Evolutionary conservation across 1,284 basidiomycete genomes (phyloP).

Genomic region (Sutorius eximius): DNA sequence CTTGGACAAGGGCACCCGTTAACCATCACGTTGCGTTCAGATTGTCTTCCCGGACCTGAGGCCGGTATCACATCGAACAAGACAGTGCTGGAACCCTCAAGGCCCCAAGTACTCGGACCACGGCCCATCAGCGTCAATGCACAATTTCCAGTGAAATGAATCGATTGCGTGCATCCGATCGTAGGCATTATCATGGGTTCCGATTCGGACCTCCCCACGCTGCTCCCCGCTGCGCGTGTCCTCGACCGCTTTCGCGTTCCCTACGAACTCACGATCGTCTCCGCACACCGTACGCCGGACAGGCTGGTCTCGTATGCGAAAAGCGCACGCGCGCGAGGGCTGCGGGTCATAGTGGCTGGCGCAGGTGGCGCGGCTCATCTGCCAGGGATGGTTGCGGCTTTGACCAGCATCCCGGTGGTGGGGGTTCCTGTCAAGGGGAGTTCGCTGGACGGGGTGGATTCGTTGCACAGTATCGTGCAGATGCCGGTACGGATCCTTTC

Average conservation of each 20-base stretch:
- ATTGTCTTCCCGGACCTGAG: too few species aligned
- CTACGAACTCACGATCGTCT: conserved; percentile 95
- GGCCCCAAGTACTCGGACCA: too few species aligned
- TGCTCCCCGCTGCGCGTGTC: conserved; percentile 87
- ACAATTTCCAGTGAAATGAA: too few species aligned
- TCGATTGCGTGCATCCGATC: conserved; percentile 74
- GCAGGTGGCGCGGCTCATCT: conserved; percentile 97
- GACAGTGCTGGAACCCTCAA: too few species aligned
- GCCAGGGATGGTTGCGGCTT: conserved; percentile 96
- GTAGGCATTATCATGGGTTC: conserved; percentile 99
- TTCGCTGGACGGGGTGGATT: conserved; percentile 93
- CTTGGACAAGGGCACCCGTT: too few species aligned
- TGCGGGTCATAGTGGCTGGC: conserved; percentile 86
- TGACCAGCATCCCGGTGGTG: conserved; percentile 92
- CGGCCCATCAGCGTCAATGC: too few species aligned
- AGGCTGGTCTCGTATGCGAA: conserved; percentile 84
- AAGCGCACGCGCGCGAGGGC: conserved; percentile 73
- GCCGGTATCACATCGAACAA: too few species aligned
- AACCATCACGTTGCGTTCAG: too few species aligned
- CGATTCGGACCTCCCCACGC: conserved; percentile 94
- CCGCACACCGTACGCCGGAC: conserved; percentile 93
- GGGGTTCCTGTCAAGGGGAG: conserved; percentile 98
- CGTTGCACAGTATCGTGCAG: conserved; percentile 95
- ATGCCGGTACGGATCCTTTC: conserved; percentile 79
- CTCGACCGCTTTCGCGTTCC: conserved; percentile 83